Evolutionary conservation across 2,329 filamentous ascomycete species (phyloP).

Genomic region (Beauveria varroae): DNA sequence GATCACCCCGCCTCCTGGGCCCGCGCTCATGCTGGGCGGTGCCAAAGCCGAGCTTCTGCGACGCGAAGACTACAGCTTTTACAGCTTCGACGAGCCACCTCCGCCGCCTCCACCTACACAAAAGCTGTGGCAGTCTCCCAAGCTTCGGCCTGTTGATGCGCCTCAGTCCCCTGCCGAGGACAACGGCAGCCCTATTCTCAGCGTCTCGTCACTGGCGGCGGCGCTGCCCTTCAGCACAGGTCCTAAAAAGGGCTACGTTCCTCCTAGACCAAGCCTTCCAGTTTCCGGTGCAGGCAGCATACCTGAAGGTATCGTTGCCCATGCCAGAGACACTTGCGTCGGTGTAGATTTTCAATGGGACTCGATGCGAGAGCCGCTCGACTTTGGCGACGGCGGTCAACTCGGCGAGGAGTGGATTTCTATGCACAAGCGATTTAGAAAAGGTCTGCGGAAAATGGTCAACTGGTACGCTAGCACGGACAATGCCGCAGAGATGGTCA

Average conservation of each 20-base stretch:
- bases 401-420: conserved; percentile 91
- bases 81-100: conserved; percentile 22
- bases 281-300: conserved; percentile 75
- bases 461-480: conserved; percentile 68
- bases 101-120: conserved; percentile 15
- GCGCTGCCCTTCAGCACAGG: conserved; percentile 25
- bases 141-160: conserved; percentile 9
- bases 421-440: conserved; percentile 88
- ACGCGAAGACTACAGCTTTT: conserved; percentile 58
- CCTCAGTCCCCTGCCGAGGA: conserved; percentile 19
- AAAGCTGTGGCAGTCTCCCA: conserved; percentile 6
- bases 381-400: conserved; percentile 82
- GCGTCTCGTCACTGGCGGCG: conserved; percentile 25
- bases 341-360: conserved; percentile 95
- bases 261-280: conserved; percentile 76
- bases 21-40: conserved; percentile 76
- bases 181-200: conserved; percentile 18
- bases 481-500: conserved; percentile 43
- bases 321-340: conserved; percentile 80
- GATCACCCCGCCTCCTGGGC: conserved; percentile 82
- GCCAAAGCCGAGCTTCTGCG: conserved; percentile 83
- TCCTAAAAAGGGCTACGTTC: conserved; percentile 50
- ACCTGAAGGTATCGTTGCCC: conserved; percentile 78
- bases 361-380: conserved; percentile 68
- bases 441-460: conserved; percentile 69